Evolutionary conservation across 225 moss, liverwort and hornwort genomes (phyloP), one percentile per base, ranked within the genome.

Genomic region (Pseudoscleropodium purum): DNA sequence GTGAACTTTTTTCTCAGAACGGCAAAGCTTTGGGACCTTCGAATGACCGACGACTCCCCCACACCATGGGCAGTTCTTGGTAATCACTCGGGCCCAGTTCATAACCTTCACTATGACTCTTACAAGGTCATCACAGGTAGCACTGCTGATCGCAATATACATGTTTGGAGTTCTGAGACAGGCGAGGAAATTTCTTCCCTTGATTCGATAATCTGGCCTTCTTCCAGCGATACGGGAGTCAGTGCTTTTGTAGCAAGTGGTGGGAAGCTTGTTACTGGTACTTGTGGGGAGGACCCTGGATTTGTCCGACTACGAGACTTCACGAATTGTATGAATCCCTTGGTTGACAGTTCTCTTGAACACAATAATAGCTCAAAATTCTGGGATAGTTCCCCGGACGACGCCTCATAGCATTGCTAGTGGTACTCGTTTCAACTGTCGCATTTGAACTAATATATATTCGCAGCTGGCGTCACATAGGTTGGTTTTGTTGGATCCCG

Each of bases 71-170:
- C 91, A 87, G 89, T 94, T 69, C 93, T 96, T 60, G 91, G 96
- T 49, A 90, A 94, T 68, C 95, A 96, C 73, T 81, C 18, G 25
- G 96, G 95, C 11, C 87, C 93, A 56, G 95, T 96, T 60, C 85
- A 93, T 72, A 92, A 93, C 88, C 89, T 95, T 66, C 94, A 96
- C 88, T 90, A 94, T 49, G 96, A 96, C 83, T 90, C 92, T 37
- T 96, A 95, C 86, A 96, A 96, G 84, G 87, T 96, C 56, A 91
- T 96, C 37, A 93, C 96, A 51, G 94, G 94, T 23, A 94, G 96
- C 74, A 88, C 83, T 65, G 84, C 74, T 30, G 95, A 95, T 87
- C 90, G 94, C 84, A 81, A 91, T 62, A 91, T 95, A 34, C 93
- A 88, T 63, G 95, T 96, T 79, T 96, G 94, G 96, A 93, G 90